These are phyloP conservation scores for Sporothrix inflata DNA, from an alignment of 2,329 filamentous ascomycete genomes.

Conservation along the genomic window DNA sequence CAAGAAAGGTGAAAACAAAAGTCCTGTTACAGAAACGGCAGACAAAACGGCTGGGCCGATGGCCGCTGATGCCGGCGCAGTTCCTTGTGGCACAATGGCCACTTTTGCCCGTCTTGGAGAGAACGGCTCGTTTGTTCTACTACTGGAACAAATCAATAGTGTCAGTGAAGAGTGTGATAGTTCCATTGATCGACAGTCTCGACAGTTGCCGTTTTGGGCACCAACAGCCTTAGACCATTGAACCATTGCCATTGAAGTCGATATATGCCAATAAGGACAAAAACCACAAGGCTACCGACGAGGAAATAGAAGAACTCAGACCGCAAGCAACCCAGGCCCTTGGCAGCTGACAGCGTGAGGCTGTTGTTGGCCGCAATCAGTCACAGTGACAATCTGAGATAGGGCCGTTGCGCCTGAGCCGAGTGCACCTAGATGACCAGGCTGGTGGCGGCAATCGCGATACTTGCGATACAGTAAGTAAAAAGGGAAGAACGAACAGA, in stretches of 20 bases:
- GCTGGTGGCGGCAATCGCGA: not conserved
- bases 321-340: not conserved
- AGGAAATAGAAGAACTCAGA: not conserved
- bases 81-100: constrained; percentile 9
- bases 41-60: not conserved
- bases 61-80: not conserved
- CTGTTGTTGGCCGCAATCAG: too few species aligned
- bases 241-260: not conserved
- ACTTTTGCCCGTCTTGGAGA: not conserved
- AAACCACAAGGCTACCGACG: not conserved
- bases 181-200: not conserved
- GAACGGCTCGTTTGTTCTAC: not conserved
- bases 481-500: too few species aligned
- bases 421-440: too few species aligned
- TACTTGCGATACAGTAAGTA: too few species aligned
- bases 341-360: not conserved
- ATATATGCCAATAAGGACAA: not conserved
- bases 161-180: not conserved
- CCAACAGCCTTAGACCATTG: constrained; percentile 14
- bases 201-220: constrained; percentile 15
- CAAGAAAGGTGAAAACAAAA: not conserved
- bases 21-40: not conserved
- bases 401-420: too few species aligned
- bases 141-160: not conserved
- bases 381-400: too few species aligned